Evolutionary conservation across 306 rosid species (phyloP), one percentile per base, ranked within the genome.

Genomic region (Vachellia pachyceras): DNA sequence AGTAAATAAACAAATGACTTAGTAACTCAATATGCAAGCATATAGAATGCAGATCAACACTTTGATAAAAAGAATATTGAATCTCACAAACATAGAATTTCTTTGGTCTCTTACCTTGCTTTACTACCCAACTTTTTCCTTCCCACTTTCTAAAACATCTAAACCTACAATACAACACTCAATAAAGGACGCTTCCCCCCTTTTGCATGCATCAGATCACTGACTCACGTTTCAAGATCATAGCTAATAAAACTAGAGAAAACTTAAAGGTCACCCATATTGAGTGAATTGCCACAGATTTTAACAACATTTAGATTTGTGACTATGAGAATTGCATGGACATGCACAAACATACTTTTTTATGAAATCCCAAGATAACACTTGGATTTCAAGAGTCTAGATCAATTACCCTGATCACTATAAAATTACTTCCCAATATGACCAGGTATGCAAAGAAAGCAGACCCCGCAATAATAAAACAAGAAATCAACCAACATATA

Each of bases 381-480:
- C 71, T 52, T 57, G 39, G 76, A 22, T 22, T 36, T 46, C 23
- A 25, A 18, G 11, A 7, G 49, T 45, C 70, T 74, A 44, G 76
- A 73, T 49, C 75, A 25, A 77, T 41, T 13, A 65, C 57, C 12
- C 77, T 69, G n/a, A 69, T 10, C 14, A 55, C 66, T 49, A 72
- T 52, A 76, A 54, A 65, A 45, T 50, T 11, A 52, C 49, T 52
- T 44, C 63, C 45, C 11, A 20, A 55, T 20, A 45, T 77, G 75
- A 73, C 42, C 69, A 72, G 45, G 33, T 55, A 76, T 82, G 64
- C 47, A 49, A 55, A 39, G 75, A 72, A 37, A 22, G 50, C 33
- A 64, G 7, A 63, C 14, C 15, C 45, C 63, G 68, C 60, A 54
- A 77, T 5, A 15, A 60, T 29, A 29, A 29, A 29, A 29, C 33